phyloP scores from a whole-genome alignment of 2,329 filamentous ascomycete genomes.

The Fusarium sp. region DNA sequence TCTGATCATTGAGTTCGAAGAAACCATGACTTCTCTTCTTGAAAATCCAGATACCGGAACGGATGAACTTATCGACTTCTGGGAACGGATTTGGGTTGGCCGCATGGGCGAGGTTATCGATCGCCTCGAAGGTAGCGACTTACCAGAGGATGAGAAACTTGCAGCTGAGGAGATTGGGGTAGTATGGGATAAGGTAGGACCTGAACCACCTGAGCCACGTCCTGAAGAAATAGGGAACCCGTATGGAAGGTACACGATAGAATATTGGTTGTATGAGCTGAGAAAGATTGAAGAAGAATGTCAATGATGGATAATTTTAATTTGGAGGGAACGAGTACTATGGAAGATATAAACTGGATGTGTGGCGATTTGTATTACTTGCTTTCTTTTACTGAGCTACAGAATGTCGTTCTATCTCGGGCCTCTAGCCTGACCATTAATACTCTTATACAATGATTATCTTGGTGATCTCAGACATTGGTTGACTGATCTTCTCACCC shows the following conservation, averaged over 20 bases:
- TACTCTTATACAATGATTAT: not conserved
- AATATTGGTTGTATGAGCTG: not conserved
- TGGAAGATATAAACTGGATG: too few relatives aligned
- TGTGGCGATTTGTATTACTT: too few relatives aligned
- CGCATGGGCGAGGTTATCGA: not conserved
- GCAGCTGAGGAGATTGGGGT: not conserved
- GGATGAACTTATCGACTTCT: not conserved
- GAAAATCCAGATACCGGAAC: not conserved
- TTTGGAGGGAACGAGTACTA: not conserved
- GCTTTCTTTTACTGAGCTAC: too few relatives aligned
- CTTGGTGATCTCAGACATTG: rapidly evolving
- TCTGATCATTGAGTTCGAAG: not conserved
- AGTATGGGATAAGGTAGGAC: not conserved
- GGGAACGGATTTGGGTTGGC: rapidly evolving
- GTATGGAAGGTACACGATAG: rapidly evolving
- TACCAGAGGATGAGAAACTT: not conserved
- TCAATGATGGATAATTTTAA: too few relatives aligned
- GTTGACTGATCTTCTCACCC: not conserved
- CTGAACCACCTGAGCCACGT: not conserved
- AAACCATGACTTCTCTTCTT: rapidly evolving
- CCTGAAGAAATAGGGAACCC: rapidly evolving
- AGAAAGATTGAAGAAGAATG: not conserved
- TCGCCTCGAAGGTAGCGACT: not conserved
- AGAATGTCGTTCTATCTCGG: too few relatives aligned
- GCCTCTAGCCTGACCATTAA: too few relatives aligned